Base-by-base conservation (phyloP, 2,329 filamentous ascomycete species). In the Ceratocystis eucalypticola region DNA sequence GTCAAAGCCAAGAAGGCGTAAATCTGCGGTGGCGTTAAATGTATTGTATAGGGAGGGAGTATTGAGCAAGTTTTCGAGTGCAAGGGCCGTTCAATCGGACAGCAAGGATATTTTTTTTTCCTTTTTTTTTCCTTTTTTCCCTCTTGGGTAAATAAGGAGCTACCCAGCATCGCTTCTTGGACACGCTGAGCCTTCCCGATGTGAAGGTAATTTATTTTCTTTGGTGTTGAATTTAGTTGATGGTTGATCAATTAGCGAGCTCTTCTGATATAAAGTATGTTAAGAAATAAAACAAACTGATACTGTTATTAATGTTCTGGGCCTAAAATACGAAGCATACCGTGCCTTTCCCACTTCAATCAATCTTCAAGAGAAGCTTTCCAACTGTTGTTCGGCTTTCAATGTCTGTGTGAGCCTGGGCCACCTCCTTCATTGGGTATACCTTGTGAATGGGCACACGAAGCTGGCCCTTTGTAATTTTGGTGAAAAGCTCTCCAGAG, bases 331-430 rank as follows among this genome's bases (percentile, higher is more conserved):
- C 17, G 1, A 33, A 7, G 12, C 7, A 7, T 3, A 8, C n/a
- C 25, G n/a, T 33, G 17, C 33, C 12, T n/a, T 59, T 7, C 28
- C 30, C 17, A 30, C 1, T 69, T 68, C 72, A 75, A 70, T 77
- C 86, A 61, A 84, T 81, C 76, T 86, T 86, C 72, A 96, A 74
- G 66, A 96, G 74, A 69, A 95, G 75, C 79, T 96, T 96, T 20
- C 92, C 92, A 10, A 85, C 89, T 1, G 90, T 94, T 79, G 87
- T 89, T 71, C 91, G 81, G 53, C 88, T 83, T 76, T 95, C 88
- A 57, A 96, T 80, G 74, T 96, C 90, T 62, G 77, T 75, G 69
- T 96, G 91, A 12, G 90, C 91, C 71, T 82, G 79, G 45, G 80
- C 84, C 44, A 88, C 84, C 57, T 96, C 86, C 71, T 84, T 82